These are phyloP conservation scores for Pythium monospermum DNA, from an alignment of 352 stramenopile genomes.

Conservation along the genomic window DNA sequence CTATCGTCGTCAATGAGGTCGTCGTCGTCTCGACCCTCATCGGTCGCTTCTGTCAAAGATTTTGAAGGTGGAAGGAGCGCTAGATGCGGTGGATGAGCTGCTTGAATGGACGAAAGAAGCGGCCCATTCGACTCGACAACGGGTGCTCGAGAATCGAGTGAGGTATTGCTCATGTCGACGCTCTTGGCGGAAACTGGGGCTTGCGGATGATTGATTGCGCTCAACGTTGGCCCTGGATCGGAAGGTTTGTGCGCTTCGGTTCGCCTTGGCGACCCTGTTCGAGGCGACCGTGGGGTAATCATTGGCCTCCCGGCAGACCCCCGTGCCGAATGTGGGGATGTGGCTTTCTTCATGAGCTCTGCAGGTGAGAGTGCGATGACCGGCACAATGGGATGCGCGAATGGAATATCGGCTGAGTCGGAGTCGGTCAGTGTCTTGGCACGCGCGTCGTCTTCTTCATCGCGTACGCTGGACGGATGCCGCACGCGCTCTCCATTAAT, in stretches of 20 bases:
- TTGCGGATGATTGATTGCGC: not conserved
- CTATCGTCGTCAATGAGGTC: not conserved
- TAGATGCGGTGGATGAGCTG: not conserved
- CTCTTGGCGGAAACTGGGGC: no score
- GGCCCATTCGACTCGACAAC: not conserved
- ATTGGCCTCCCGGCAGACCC: conserved; percentile 16
- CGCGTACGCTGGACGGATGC: conserved; percentile 18
- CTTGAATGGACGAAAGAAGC: not conserved
- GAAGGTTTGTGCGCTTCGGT: no score
- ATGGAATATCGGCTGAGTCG: no score
- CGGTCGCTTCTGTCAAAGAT: not conserved
- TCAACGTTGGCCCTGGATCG: conserved; percentile 1
- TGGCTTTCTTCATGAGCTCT: conserved; percentile 49
- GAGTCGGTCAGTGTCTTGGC: no score
- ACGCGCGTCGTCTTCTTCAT: conserved; percentile 5
- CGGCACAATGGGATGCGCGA: conserved; percentile 4
- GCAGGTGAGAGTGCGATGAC: conserved; percentile 44
- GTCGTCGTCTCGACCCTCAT: not conserved
- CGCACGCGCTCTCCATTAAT: not conserved
- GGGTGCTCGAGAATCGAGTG: no score
- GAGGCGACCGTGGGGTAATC: conserved; percentile 30
- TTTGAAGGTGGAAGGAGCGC: not conserved
- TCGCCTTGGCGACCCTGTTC: not conserved
- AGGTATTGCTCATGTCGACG: not conserved
- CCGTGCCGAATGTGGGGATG: conserved; percentile 16